Evolutionary conservation across 2,329 filamentous ascomycete species (phyloP).

Genomic region (Monosporascus ibericus): DNA sequence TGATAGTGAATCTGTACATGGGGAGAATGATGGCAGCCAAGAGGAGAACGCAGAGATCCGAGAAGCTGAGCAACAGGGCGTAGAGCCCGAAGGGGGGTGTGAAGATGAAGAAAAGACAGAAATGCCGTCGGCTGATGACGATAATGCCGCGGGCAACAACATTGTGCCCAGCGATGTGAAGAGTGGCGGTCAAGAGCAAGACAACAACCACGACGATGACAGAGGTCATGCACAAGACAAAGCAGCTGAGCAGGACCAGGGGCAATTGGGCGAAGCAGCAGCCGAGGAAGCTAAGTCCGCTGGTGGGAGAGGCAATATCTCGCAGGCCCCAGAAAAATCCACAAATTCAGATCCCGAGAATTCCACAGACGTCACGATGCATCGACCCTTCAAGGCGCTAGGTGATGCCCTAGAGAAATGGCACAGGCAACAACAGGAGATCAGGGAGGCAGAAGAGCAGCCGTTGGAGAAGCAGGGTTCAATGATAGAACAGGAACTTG

Average conservation of each 20-base stretch:
- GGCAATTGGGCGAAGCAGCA: constrained; percentile 58
- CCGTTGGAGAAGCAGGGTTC: constrained; percentile 46
- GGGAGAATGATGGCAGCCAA: constrained; percentile 45
- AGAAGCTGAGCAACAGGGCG: constrained; percentile 28
- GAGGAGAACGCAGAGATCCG: constrained; percentile 23
- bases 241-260: constrained; percentile 58
- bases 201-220: constrained; percentile 56
- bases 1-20: constrained; percentile 48
- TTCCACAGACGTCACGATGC: constrained; percentile 35
- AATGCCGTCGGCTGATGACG: constrained; percentile 32
- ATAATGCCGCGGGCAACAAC: constrained; percentile 53
- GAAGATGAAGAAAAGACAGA: constrained; percentile 27
- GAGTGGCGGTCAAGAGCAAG: constrained; percentile 59
- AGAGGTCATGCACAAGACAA: constrained; percentile 55
- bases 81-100: constrained; percentile 21
- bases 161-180: constrained; percentile 57
- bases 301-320: constrained; percentile 55
- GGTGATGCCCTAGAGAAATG: constrained; percentile 89
- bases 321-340: constrained; percentile 39
- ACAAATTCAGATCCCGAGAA: constrained; percentile 37
- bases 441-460: constrained; percentile 55
- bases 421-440: constrained; percentile 84
- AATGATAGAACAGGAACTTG: constrained; percentile 41
- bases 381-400: constrained; percentile 85
- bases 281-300: constrained; percentile 58